These are phyloP conservation scores for Vitis vinifera DNA, from an alignment of 164 flowering plant genomes.

Conservation along the genomic window DNA sequence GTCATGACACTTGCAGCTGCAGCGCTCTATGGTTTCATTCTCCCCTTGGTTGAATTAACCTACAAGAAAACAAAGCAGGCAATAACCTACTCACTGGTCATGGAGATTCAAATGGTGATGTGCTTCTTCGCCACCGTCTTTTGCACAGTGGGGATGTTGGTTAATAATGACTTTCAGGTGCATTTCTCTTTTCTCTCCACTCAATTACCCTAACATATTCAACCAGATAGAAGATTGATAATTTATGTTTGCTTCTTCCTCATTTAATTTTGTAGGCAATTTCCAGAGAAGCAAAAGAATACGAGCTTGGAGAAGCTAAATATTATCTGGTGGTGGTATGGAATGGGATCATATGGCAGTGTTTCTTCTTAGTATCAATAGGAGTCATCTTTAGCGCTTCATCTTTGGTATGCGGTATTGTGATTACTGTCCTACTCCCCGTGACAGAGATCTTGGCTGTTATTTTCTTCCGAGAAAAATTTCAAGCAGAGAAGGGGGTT, in stretches of 20 bases:
- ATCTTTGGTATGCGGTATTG: slow-evolving; percentile 48
- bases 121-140: slow-evolving; percentile 46
- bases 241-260: neutral
- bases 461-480: slow-evolving; percentile 42
- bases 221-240: no score
- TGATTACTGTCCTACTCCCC: slow-evolving; percentile 43
- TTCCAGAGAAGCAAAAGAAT: slow-evolving; percentile 50
- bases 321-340: slow-evolving; percentile 44
- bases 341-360: slow-evolving; percentile 45
- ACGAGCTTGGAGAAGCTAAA: slow-evolving; percentile 38
- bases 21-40: slow-evolving; percentile 32
- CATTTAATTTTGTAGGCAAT: slow-evolving; percentile 33
- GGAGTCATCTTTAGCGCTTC: slow-evolving; percentile 57
- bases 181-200: neutral
- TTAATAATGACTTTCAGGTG: slow-evolving; percentile 59
- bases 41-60: slow-evolving; percentile 42
- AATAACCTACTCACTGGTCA: slow-evolving; percentile 36
- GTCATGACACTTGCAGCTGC: slow-evolving; percentile 41
- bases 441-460: slow-evolving; percentile 51
- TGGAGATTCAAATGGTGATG: slow-evolving; percentile 57
- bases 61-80: slow-evolving; percentile 44
- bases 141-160: slow-evolving; percentile 51
- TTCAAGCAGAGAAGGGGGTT: slow-evolving; percentile 54
- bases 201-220: neutral
- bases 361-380: slow-evolving; percentile 47